Evolutionary conservation across 805 yeast species (phyloP).

Genomic region (Myxozyma nipponensis): DNA sequence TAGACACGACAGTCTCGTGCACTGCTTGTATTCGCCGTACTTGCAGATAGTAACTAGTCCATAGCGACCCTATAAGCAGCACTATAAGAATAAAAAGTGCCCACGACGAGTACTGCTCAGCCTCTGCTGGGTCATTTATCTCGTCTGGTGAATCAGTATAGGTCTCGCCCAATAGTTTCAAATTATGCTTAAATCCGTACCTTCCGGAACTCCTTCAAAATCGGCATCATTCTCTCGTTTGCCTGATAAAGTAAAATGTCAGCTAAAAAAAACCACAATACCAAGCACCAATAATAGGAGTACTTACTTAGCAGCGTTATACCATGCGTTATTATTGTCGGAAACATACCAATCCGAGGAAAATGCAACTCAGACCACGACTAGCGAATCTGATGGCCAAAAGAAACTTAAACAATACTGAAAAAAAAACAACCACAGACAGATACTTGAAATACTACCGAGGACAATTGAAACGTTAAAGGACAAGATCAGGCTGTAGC

Average conservation of each 20-base stretch:
- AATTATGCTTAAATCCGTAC: too few species aligned
- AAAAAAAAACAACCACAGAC: too few species aligned
- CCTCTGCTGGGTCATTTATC: conserved; percentile 68
- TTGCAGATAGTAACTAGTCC: conserved; percentile 92
- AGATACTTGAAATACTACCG: too few species aligned
- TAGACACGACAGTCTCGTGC: conserved; percentile 96
- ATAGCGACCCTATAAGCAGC: conserved; percentile 78
- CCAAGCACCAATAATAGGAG: neutral
- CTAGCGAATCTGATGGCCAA: too few species aligned
- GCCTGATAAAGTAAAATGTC: conserved; percentile 1
- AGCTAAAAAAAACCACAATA: neutral
- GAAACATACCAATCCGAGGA: neutral
- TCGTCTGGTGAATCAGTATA: too few species aligned
- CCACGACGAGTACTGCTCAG: conserved; percentile 97
- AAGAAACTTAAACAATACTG: too few species aligned
- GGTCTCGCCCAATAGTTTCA: too few species aligned
- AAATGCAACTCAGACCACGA: neutral
- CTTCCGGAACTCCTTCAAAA: conserved; percentile 23
- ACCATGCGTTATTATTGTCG: neutral
- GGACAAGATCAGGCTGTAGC: too few species aligned
- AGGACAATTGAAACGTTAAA: too few species aligned
- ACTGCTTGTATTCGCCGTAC: conserved; percentile 88
- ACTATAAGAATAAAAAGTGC: conserved; percentile 83
- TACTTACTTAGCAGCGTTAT: neutral
- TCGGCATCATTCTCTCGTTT: conserved; percentile 23